Percentiles rank a stretch among this genome's conserved stretches.
These are phyloP conservation scores for Fusarium globosum DNA, from an alignment of 2,329 filamentous ascomycete species.

Conservation along the genomic window DNA sequence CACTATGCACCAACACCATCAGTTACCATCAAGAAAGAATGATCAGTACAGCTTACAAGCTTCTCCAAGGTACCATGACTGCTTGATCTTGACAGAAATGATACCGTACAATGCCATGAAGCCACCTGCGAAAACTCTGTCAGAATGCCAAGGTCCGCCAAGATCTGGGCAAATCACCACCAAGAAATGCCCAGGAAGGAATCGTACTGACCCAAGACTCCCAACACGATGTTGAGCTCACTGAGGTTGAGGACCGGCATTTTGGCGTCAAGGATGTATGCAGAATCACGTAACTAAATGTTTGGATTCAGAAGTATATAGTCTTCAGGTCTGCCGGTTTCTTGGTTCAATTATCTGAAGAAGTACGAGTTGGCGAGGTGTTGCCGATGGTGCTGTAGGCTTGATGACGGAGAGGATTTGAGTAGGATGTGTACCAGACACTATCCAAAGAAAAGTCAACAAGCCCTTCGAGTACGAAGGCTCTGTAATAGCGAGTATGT, in stretches of 20 bases:
- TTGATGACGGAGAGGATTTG: neutral
- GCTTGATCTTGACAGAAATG: constrained; percentile 64
- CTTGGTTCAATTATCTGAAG: neutral
- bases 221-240: constrained; percentile 64
- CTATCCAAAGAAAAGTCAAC: neutral
- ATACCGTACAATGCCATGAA: constrained; percentile 63
- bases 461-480: neutral
- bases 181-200: neutral
- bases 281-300: neutral
- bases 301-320: constrained; percentile 7
- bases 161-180: constrained; percentile 6
- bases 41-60: constrained; percentile 54
- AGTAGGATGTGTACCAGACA: neutral
- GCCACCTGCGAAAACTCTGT: constrained; percentile 48
- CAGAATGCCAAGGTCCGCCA: constrained; percentile 16
- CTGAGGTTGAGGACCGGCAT: constrained; percentile 55
- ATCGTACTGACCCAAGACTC: constrained; percentile 54
- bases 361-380: no score
- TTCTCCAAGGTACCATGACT: constrained; percentile 65
- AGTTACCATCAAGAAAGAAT: neutral
- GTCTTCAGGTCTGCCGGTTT: neutral
- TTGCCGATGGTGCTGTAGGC: neutral
- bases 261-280: neutral
- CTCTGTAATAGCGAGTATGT: neutral
- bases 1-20: constrained; percentile 52